phyloP scores from a whole-genome alignment of 345 rosid species.

The Barbarea vulgaris region DNA sequence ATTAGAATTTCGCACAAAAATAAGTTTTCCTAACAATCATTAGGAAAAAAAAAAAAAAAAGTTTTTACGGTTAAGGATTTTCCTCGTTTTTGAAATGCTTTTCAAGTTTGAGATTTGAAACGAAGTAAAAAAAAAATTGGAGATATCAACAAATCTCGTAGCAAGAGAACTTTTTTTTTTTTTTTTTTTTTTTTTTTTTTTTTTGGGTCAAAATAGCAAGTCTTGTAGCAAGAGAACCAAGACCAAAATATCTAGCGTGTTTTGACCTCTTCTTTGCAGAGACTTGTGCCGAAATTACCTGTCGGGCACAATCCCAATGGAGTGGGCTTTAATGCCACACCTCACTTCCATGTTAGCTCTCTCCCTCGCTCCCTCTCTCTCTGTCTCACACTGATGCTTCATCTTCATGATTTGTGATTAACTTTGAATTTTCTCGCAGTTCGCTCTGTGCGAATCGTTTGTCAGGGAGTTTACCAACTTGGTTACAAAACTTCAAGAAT shows the following conservation, averaged over 20 bases:
- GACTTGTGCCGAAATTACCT: slow-evolving; percentile 46
- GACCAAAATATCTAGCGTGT: neutral
- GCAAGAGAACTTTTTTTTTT: too few relatives aligned
- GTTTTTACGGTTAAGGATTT: too few relatives aligned
- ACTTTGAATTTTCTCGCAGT: slow-evolving; percentile 30
- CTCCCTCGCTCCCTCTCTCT: neutral
- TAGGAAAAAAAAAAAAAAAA: too few relatives aligned
- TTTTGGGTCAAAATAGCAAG: too few relatives aligned
- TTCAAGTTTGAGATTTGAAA: too few relatives aligned
- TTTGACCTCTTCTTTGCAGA: slow-evolving; percentile 10
- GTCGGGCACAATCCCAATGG: slow-evolving; percentile 54
- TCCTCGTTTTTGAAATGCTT: too few relatives aligned
- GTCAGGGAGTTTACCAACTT: slow-evolving; percentile 52
- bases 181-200: too few relatives aligned
- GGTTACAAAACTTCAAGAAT: slow-evolving; percentile 47
- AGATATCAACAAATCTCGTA: too few relatives aligned
- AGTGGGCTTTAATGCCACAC: slow-evolving; percentile 53
- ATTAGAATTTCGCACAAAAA: too few relatives aligned
- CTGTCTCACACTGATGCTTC: neutral
- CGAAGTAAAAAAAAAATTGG: too few relatives aligned
- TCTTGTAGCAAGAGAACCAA: too few relatives aligned
- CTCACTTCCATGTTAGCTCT: slow-evolving; percentile 51
- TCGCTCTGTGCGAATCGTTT: slow-evolving; percentile 47
- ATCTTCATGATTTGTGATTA: neutral
- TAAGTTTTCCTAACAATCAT: too few relatives aligned